Base-by-base conservation (phyloP, 306 rosid genomes). In the Quercus robur region DNA sequence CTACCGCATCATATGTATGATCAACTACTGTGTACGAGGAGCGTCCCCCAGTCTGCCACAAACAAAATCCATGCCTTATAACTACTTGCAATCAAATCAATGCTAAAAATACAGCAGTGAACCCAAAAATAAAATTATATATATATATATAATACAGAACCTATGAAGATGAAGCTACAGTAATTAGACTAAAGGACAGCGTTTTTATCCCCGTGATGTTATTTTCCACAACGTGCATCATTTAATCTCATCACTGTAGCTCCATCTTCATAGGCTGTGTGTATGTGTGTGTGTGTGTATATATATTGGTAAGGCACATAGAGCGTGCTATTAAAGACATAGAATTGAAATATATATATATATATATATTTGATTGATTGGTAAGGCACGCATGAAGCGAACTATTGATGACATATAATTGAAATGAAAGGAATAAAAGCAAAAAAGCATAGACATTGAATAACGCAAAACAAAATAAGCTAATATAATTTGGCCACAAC, bases 1-100 rank as follows among this genome's bases (percentile, higher is more conserved):
- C 97, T 25, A 95, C 86, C 1, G 99, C 98, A 58, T 95, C 99
- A 59, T 95, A 95, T 4, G 84, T 89, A 61, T 95, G 99, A 82
- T 95, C 99, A 62, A 95, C 99, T 58, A 91, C 91, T 2, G 94
- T 95, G 76, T 95, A 95, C 2, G 97, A 85, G 26, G 94, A 77
- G 63, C 82, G 85, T 15, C 75, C 89, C 13, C 90, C 82, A 78
- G 86, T 81, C 98, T 95, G 90, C 89, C 82, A 74, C 15, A 52
- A 73, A 62, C 46, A 85, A 70, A 62, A 82, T 5, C 21, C 7
- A 21, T 4, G 18, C 3, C 21, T 33, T 51, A 77, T 28, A 26
- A 58, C 38, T 19, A 75, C 28, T 38, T 55, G 38, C 80, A 76
- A 81, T 23, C 78, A n/a, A 21, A 54, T 20, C 17, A 11, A 41